A percentile compares a stretch with the other conserved stretches of the same genome.
phyloP scores from a whole-genome alignment of 768 basidiomycete species.

The Boletus sp. region DNA sequence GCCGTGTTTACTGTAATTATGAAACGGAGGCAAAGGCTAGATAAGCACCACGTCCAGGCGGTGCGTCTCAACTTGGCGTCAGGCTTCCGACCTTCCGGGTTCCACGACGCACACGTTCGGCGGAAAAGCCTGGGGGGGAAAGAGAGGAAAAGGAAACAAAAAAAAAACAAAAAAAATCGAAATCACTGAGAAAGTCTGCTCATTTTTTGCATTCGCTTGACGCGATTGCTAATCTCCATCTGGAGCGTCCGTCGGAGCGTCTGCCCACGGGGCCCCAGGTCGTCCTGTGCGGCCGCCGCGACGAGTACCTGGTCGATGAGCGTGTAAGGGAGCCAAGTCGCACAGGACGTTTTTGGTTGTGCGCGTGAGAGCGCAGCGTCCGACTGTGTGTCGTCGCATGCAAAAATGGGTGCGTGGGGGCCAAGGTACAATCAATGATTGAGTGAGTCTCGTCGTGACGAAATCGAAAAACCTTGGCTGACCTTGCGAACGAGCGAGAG shows the following conservation, averaged over 20 bases:
- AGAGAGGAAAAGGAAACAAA: background rate
- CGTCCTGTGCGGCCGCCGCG: constrained; percentile 54
- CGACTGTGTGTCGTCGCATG: constrained; percentile 37
- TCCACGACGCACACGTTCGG: background rate
- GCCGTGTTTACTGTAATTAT: background rate
- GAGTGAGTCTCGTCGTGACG: background rate
- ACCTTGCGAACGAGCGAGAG: constrained; percentile 74
- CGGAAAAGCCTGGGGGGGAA: background rate
- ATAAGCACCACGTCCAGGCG: background rate
- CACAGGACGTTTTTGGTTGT: constrained; percentile 51
- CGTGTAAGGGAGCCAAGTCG: constrained; percentile 81
- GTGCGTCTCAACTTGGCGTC: background rate
- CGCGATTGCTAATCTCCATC: constrained; percentile 57
- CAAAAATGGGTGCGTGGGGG: background rate
- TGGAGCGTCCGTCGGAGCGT: constrained; percentile 50
- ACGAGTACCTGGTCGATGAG: constrained; percentile 80
- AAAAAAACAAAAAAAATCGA: background rate
- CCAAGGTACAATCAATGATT: constrained; percentile 7
- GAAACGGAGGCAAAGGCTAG: constrained; percentile 6
- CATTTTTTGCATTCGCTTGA: constrained; percentile 68
- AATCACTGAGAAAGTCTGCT: constrained; percentile 40
- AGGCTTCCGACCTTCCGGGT: background rate
- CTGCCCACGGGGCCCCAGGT: constrained; percentile 43
- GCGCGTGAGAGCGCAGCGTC: constrained; percentile 52
- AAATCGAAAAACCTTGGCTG: constrained; percentile 17